phyloP scores from a whole-genome alignment of 306 rosid genomes.

The Betula pendula region DNA sequence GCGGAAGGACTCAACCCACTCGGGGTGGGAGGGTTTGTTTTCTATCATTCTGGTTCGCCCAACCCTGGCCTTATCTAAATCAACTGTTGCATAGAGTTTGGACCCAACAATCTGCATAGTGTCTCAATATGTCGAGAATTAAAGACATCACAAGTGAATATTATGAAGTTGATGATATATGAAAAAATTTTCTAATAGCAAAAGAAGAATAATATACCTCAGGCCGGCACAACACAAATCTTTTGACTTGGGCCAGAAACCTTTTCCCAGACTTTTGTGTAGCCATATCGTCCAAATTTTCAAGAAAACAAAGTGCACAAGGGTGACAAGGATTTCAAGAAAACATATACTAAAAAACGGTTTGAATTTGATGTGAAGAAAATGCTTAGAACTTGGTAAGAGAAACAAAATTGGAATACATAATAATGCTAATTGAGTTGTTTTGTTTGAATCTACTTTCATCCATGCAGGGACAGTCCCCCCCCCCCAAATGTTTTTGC shows the following conservation, averaged over 20 bases:
- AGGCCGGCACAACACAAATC: constrained; percentile 53
- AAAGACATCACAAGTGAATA: no score
- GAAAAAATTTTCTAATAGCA: neutral
- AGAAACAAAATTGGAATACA: neutral
- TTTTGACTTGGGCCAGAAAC: constrained; percentile 56
- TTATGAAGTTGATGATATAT: neutral
- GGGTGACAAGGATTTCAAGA: neutral
- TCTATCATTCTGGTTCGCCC: constrained; percentile 49
- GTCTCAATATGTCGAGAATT: neutral
- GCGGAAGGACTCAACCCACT: constrained; percentile 59
- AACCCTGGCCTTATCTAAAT: constrained; percentile 71
- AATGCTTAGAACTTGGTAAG: neutral
- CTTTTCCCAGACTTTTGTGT: constrained; percentile 45
- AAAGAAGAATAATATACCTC: constrained; percentile 44
- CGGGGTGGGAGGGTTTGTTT: constrained; percentile 39
- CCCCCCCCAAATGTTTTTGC: no score
- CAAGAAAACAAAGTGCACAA: neutral
- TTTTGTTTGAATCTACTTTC: neutral
- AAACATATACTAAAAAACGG: neutral
- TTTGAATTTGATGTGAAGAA: neutral
- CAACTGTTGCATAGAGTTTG: constrained; percentile 75
- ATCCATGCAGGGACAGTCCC: no score
- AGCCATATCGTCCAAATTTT: neutral
- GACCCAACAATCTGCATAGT: constrained; percentile 58
- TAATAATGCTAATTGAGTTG: neutral